phyloP scores from a whole-genome alignment of 1,284 basidiomycete genomes.

The Irpex sp. region DNA sequence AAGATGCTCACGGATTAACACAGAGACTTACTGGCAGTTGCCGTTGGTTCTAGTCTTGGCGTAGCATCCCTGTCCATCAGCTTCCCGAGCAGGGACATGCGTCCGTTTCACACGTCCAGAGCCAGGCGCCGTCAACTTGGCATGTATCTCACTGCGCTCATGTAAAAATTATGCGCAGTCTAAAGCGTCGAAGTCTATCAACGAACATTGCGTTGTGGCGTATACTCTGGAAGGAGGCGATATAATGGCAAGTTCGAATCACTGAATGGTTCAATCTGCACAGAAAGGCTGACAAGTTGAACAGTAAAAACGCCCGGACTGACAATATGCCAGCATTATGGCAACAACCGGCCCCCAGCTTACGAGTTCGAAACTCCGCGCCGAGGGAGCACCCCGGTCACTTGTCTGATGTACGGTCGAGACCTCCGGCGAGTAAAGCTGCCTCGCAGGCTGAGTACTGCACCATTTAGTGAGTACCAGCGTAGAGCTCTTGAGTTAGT shows the following conservation, averaged over 20 bases:
- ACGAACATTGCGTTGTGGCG: neutral
- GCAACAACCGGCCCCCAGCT: neutral
- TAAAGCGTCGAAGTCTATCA: neutral
- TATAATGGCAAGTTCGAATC: no score
- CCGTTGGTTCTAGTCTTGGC: neutral
- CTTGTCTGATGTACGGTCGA: neutral
- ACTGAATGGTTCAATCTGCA: neutral
- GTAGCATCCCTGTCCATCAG: neutral
- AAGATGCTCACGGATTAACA: neutral
- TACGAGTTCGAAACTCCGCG: slow-evolving; percentile 4
- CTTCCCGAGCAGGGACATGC: neutral
- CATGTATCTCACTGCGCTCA: neutral
- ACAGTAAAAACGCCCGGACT: neutral
- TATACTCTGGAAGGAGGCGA: neutral
- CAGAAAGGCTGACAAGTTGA: neutral
- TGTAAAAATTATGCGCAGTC: neutral
- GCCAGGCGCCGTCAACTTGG: neutral
- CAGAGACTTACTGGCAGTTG: neutral
- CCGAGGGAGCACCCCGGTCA: slow-evolving; percentile 3
- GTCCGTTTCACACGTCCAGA: neutral
- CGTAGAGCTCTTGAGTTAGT: no score
- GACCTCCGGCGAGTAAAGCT: neutral
- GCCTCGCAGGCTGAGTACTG: neutral
- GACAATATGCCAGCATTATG: neutral
- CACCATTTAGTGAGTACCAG: neutral